Percentiles rank a stretch among this genome's conserved stretches.
Conservation (phyloP, 441 rosid species). For the Gossypium davidsonii region DNA sequence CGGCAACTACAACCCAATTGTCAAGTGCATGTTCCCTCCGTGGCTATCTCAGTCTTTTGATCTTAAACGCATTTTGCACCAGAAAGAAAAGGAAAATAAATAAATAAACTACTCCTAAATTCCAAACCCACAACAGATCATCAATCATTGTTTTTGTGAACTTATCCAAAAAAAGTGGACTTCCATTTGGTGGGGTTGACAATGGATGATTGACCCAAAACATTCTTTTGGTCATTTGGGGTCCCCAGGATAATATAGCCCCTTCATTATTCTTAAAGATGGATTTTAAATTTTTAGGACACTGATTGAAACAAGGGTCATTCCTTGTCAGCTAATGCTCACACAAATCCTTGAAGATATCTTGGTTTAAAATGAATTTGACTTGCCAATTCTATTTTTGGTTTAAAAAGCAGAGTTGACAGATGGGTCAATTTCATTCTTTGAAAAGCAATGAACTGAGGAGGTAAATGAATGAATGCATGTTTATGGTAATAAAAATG, state of each 20-base stretch:
- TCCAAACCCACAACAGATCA: slow-evolving; percentile 22
- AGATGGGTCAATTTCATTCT: slow-evolving; percentile 14
- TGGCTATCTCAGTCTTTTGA: slow-evolving; percentile 23
- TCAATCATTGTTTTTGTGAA: slow-evolving; percentile 26
- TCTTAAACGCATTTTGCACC: slow-evolving; percentile 18
- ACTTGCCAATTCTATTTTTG: background rate
- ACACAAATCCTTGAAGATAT: background rate
- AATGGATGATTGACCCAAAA: slow-evolving; percentile 24
- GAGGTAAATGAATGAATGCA: background rate
- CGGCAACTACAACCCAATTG: background rate
- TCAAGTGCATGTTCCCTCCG: slow-evolving; percentile 7
- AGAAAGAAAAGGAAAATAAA: background rate
- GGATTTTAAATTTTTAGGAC: background rate
- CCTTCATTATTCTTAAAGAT: background rate
- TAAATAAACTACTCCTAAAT: background rate
- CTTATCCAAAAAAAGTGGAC: slow-evolving; percentile 8
- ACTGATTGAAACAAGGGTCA: slow-evolving; percentile 16
- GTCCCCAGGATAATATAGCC: slow-evolving; percentile 10
- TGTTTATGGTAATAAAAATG: slow-evolving; percentile 16
- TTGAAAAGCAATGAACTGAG: background rate
- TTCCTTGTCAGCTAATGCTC: slow-evolving; percentile 4
- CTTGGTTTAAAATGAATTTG: background rate
- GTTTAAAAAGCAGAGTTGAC: background rate
- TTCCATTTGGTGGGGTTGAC: slow-evolving; percentile 23
- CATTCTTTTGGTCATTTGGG: slow-evolving; percentile 7